Evolutionary conservation across 805 yeast genomes (phyloP).

Genomic region (Candida arabinofermentans): DNA sequence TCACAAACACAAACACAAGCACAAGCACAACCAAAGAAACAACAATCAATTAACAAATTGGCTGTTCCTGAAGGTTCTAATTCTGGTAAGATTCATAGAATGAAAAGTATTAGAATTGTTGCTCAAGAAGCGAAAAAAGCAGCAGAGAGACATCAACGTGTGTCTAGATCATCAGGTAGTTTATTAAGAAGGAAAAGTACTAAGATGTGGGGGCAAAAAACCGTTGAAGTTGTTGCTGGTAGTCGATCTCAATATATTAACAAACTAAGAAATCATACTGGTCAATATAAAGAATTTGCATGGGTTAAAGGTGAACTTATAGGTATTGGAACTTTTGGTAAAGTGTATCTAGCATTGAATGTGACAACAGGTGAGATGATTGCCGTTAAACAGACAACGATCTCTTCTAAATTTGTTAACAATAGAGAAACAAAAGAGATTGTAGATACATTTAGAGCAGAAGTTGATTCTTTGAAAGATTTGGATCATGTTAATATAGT

Average conservation of each 20-base stretch:
- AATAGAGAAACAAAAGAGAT: slow-evolving; percentile 52
- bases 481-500: slow-evolving; percentile 92
- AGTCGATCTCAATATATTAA: slow-evolving; percentile 60
- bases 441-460: slow-evolving; percentile 79
- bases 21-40: not conserved
- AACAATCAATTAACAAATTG: slow-evolving; percentile 28
- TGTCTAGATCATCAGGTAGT: slow-evolving; percentile 12
- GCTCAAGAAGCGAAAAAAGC: slow-evolving; percentile 85
- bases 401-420: slow-evolving; percentile 42
- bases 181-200: slow-evolving; percentile 75
- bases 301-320: slow-evolving; percentile 98
- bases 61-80: slow-evolving; percentile 33
- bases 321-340: slow-evolving; percentile 96
- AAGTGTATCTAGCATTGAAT: slow-evolving; percentile 86
- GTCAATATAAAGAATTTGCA: slow-evolving; percentile 79
- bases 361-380: slow-evolving; percentile 98
- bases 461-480: slow-evolving; percentile 91
- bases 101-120: slow-evolving; percentile 89
- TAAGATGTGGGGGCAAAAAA: slow-evolving; percentile 96
- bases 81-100: slow-evolving; percentile 46
- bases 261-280: slow-evolving; percentile 59
- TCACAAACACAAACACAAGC: no score
- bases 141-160: slow-evolving; percentile 35
- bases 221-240: slow-evolving; percentile 81
- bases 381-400: slow-evolving; percentile 93